Conservation (phyloP, 805 yeast species). For the Vanderwaltozyma tropicalis region DNA sequence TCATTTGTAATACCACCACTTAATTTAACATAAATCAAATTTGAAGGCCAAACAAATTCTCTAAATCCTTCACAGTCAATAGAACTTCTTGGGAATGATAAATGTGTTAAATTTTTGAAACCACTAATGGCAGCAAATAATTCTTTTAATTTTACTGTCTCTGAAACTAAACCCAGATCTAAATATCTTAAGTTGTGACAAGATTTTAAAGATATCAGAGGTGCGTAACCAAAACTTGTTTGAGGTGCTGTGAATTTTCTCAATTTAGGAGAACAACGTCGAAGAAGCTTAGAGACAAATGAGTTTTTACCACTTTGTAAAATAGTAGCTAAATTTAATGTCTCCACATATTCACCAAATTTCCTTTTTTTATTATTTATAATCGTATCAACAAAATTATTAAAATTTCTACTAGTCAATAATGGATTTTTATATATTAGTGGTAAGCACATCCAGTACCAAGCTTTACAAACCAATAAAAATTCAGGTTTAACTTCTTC, state of each 20-base stretch:
- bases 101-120: constrained; percentile 51
- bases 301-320: constrained; percentile 91
- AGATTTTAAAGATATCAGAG: constrained; percentile 66
- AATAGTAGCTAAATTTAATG: constrained; percentile 65
- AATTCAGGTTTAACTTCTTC: constrained; percentile 28
- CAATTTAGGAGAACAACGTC: constrained; percentile 61
- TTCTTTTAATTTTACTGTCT: constrained; percentile 75
- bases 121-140: constrained; percentile 64
- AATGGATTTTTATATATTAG: constrained; percentile 54
- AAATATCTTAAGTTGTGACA: constrained; percentile 55
- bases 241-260: constrained; percentile 82
- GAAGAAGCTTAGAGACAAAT: constrained; percentile 67
- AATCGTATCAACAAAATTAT: constrained; percentile 59
- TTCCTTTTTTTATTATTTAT: constrained; percentile 36
- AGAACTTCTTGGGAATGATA: constrained; percentile 85
- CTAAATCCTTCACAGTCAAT: constrained; percentile 49
- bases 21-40: constrained; percentile 56
- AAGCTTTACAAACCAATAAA: constrained; percentile 48
- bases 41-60: constrained; percentile 63
- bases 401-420: constrained; percentile 58
- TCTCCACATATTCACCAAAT: constrained; percentile 47
- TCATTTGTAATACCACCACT: constrained; percentile 87
- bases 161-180: constrained; percentile 80
- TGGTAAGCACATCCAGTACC: constrained; percentile 54
- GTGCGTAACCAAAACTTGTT: constrained; percentile 87